Conservation (phyloP, 2,329 filamentous ascomycete species). For the Sphaerostilbella broomeana region DNA sequence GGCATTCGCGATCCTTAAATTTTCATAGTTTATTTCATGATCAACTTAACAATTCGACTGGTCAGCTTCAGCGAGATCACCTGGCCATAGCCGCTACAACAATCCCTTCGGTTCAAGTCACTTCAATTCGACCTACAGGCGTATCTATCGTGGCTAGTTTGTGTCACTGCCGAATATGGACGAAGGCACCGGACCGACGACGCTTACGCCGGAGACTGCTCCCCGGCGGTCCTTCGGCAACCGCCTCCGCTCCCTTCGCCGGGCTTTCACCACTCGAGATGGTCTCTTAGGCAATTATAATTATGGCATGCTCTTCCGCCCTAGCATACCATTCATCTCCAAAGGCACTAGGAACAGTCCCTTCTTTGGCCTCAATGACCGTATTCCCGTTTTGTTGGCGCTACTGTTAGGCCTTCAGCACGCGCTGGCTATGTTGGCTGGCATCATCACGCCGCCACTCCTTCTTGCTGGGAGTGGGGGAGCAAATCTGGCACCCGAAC, state of each 20-base stretch:
- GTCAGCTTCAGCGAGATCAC: slow-evolving; percentile 23
- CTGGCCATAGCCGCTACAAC: slow-evolving; percentile 16
- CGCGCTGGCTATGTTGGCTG: slow-evolving; percentile 67
- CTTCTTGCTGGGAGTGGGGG: slow-evolving; percentile 57
- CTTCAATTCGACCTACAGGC: neutral
- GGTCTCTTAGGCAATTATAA: slow-evolving; percentile 82
- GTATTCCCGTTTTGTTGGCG: slow-evolving; percentile 68
- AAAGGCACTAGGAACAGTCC: slow-evolving; percentile 47
- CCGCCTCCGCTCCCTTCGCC: slow-evolving; percentile 21
- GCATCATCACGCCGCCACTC: slow-evolving; percentile 71
- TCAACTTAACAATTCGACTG: neutral
- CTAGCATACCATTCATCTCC: slow-evolving; percentile 76
- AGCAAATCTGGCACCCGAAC: slow-evolving; percentile 53
- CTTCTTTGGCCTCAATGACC: slow-evolving; percentile 78
- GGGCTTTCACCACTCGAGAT: slow-evolving; percentile 51
- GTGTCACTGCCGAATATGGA: slow-evolving; percentile 37
- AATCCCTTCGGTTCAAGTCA: neutral
- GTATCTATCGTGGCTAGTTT: neutral
- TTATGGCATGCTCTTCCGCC: slow-evolving; percentile 81
- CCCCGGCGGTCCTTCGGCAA: slow-evolving; percentile 26
- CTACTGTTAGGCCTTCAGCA: slow-evolving; percentile 74
- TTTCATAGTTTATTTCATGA: no score
- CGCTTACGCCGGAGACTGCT: slow-evolving; percentile 37
- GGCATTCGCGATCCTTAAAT: no score
- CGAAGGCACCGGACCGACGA: slow-evolving; percentile 47